Percentiles rank a stretch among this genome's conserved stretches.
Conservation (phyloP, 176 grass and related monocot species). For the Aegilops sharonensis region DNA sequence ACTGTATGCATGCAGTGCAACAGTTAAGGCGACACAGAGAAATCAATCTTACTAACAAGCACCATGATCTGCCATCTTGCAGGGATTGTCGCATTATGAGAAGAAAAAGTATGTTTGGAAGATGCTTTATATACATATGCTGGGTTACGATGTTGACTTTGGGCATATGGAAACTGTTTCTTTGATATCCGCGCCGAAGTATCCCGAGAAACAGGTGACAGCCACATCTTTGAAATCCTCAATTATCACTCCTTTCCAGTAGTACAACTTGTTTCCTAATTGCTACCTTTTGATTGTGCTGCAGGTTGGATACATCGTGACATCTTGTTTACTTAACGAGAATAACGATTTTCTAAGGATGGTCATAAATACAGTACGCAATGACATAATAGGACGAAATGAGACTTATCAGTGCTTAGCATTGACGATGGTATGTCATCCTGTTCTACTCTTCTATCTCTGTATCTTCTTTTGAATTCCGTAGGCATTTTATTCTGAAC, state of each 20-base stretch:
- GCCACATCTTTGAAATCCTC: constrained; percentile 20
- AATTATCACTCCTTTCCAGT: neutral
- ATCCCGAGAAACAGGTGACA: constrained; percentile 98
- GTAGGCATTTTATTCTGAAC: constrained; percentile 5
- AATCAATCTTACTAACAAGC: constrained; percentile 19
- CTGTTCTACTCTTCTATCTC: constrained; percentile 10
- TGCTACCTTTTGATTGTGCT: constrained; percentile 30
- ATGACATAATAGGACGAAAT: constrained; percentile 99
- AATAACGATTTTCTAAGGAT: constrained; percentile 96
- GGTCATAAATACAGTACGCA: constrained; percentile 98
- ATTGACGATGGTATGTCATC: constrained; percentile 85
- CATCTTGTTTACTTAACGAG: constrained; percentile 93
- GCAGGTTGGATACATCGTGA: constrained; percentile 98
- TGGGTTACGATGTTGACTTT: constrained; percentile 99
- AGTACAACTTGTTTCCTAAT: neutral
- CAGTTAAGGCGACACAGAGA: neutral
- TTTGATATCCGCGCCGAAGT: constrained; percentile 98
- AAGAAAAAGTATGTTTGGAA: constrained; percentile 99
- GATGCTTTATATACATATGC: constrained; percentile 99
- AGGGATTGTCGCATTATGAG: constrained; percentile 90
- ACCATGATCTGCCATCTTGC: constrained; percentile 39
- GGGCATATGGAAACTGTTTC: constrained; percentile 95
- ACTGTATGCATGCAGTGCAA: too few species aligned
- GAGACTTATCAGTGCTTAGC: constrained; percentile 98
- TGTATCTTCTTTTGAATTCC: neutral